Percentiles rank a stretch among this genome's conserved stretches.
Conservation (phyloP, 495 filamentous ascomycete genomes). For the Penicillium steckii region DNA sequence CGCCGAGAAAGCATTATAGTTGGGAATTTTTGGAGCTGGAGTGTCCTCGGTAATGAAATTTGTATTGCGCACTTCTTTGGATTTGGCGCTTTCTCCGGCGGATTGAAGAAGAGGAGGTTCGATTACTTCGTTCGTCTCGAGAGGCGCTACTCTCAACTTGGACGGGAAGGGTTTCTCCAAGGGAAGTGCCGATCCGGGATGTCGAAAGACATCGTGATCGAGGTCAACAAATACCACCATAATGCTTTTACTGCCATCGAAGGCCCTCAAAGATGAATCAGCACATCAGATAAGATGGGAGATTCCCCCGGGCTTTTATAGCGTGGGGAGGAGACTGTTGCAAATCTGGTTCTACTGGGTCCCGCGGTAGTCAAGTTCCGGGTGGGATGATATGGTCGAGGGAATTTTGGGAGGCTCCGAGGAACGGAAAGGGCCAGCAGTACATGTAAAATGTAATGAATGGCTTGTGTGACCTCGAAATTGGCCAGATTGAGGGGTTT, state of each 20-base stretch:
- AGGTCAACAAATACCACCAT: slow-evolving; percentile 51
- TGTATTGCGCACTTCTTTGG: neutral
- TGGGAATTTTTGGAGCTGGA: slow-evolving; percentile 45
- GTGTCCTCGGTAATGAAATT: neutral
- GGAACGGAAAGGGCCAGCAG: slow-evolving; percentile 14
- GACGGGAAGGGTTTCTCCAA: slow-evolving; percentile 24
- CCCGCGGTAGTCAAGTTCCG: slow-evolving; percentile 4
- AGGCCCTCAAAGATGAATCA: slow-evolving; percentile 14
- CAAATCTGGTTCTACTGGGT: slow-evolving; percentile 10
- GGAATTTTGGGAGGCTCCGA: slow-evolving; percentile 28
- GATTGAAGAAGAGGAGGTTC: slow-evolving; percentile 13
- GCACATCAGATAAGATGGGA: slow-evolving; percentile 28
- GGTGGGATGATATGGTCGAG: slow-evolving; percentile 32
- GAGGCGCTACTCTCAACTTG: slow-evolving; percentile 24
- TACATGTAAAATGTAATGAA: too few relatives aligned
- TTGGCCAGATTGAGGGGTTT: too few relatives aligned
- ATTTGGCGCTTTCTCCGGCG: slow-evolving; percentile 20
- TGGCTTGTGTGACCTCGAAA: too few relatives aligned
- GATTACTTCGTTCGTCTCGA: slow-evolving; percentile 3
- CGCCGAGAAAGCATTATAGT: slow-evolving; percentile 68
- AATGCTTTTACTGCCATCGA: slow-evolving; percentile 32
- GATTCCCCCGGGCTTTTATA: slow-evolving; percentile 17
- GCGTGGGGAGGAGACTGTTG: slow-evolving; percentile 1
- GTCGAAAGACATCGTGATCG: slow-evolving; percentile 34
- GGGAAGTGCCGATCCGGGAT: slow-evolving; percentile 16